Conservation (phyloP, 2,329 filamentous ascomycete species). For the Rutstroemia sp. region DNA sequence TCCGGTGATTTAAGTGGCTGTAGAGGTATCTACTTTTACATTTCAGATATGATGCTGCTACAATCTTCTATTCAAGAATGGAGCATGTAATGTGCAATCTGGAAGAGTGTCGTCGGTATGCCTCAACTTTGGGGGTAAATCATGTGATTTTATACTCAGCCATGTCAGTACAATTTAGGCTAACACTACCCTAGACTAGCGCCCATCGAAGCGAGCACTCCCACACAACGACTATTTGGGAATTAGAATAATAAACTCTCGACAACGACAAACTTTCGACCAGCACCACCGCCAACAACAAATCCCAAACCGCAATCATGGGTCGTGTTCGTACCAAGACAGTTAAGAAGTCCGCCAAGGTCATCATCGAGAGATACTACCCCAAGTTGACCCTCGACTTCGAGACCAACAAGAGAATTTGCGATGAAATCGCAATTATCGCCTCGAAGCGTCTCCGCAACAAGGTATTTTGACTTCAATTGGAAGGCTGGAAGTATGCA, state of each 20-base stretch:
- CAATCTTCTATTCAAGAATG: too few species aligned
- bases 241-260: neutral
- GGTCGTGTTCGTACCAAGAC: constrained; percentile 38
- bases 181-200: neutral
- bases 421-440: constrained; percentile 99
- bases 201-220: neutral
- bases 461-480: constrained; percentile 58
- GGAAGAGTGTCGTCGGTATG: too few species aligned
- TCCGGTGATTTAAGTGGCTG: too few species aligned
- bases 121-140: neutral
- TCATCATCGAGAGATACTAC: constrained; percentile 99
- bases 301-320: constrained; percentile 30
- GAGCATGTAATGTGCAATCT: too few species aligned
- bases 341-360: constrained; percentile 67
- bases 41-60: too few species aligned
- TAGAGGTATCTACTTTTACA: too few species aligned
- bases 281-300: constrained; percentile 6
- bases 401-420: constrained; percentile 99
- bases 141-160: neutral
- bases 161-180: neutral
- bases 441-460: constrained; percentile 98
- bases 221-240: constrained; percentile 6
- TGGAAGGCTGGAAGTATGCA: constrained; percentile 68
- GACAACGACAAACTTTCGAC: constrained; percentile 10
- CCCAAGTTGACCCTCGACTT: constrained; percentile 98